Evolutionary conservation across 352 stramenopile species (phyloP).

Genomic region (Saprolegnia parasitica): DNA sequence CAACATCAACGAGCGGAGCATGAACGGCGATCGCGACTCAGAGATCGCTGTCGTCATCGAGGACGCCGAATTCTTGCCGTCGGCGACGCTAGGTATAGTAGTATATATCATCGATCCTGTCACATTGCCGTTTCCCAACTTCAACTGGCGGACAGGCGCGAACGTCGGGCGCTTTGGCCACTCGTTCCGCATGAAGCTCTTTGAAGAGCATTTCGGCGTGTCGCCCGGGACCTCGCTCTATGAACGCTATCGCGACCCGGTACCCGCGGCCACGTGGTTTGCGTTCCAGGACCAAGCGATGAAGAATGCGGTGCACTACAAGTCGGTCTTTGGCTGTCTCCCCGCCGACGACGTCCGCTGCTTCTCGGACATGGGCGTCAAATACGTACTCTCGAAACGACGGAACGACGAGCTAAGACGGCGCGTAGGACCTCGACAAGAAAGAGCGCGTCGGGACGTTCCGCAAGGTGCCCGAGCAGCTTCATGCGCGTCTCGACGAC

Average conservation of each 20-base stretch:
- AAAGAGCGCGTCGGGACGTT: slow-evolving; percentile 5
- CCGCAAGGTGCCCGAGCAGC: background rate
- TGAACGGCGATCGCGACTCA: slow-evolving; percentile 82
- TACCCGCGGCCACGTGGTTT: slow-evolving; percentile 63
- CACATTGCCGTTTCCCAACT: background rate
- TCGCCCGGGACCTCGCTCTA: slow-evolving; percentile 44
- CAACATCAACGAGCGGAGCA: slow-evolving; percentile 86
- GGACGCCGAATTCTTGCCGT: slow-evolving; percentile 63
- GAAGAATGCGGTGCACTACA: slow-evolving; percentile 77
- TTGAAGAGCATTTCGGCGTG: slow-evolving; percentile 80
- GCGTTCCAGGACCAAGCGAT: slow-evolving; percentile 82
- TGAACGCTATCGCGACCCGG: slow-evolving; percentile 55
- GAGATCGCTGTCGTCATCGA: slow-evolving; percentile 85
- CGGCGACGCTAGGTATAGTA: slow-evolving; percentile 36
- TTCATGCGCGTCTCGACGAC: no score
- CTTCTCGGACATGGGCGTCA: slow-evolving; percentile 58
- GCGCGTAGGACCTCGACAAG: slow-evolving; percentile 3
- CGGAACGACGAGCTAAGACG: background rate
- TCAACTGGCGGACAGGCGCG: slow-evolving; percentile 29
- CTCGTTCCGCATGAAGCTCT: slow-evolving; percentile 84
- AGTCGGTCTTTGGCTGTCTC: slow-evolving; percentile 74
- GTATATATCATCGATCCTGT: background rate
- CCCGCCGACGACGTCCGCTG: slow-evolving; percentile 65
- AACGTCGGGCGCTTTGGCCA: slow-evolving; percentile 73
- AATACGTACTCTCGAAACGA: slow-evolving; percentile 6